phyloP scores from a whole-genome alignment of 2,329 filamentous ascomycete species.

The Cladosporium sp. region DNA sequence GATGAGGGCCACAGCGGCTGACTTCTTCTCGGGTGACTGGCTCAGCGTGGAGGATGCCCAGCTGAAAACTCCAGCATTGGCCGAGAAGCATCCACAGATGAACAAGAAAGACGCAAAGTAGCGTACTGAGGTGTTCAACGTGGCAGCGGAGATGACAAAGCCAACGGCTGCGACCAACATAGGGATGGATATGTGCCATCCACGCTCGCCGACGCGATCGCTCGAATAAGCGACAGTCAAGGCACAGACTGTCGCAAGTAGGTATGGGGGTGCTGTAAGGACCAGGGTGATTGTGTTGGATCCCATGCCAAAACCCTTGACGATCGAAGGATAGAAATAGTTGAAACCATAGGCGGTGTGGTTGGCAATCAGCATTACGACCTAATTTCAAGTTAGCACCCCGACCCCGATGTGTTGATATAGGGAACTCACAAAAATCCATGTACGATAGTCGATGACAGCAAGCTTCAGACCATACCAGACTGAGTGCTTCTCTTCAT shows the following conservation, averaged over 20 bases:
- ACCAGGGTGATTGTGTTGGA: slow-evolving; percentile 28
- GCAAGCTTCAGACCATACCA: neutral
- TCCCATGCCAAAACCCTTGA: slow-evolving; percentile 25
- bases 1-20: slow-evolving; percentile 45
- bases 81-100: slow-evolving; percentile 29
- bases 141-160: neutral
- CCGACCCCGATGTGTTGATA: slow-evolving; percentile 3
- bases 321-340: neutral
- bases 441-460: neutral
- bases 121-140: slow-evolving; percentile 9
- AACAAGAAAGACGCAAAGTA: slow-evolving; percentile 32
- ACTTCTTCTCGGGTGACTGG: slow-evolving; percentile 41
- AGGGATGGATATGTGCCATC: slow-evolving; percentile 27
- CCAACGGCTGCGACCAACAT: neutral
- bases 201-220: slow-evolving; percentile 35
- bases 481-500: slow-evolving; percentile 38
- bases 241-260: slow-evolving; percentile 17
- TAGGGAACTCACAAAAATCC: neutral
- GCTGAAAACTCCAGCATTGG: slow-evolving; percentile 32
- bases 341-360: neutral
- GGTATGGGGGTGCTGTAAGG: slow-evolving; percentile 31
- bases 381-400: neutral
- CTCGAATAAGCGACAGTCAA: slow-evolving; percentile 32
- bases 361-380: neutral
- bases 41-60: slow-evolving; percentile 33